Evolutionary conservation across 345 rosid species (phyloP), one percentile per base, ranked within the genome.

Genomic region (Aquilaria malaccensis): DNA sequence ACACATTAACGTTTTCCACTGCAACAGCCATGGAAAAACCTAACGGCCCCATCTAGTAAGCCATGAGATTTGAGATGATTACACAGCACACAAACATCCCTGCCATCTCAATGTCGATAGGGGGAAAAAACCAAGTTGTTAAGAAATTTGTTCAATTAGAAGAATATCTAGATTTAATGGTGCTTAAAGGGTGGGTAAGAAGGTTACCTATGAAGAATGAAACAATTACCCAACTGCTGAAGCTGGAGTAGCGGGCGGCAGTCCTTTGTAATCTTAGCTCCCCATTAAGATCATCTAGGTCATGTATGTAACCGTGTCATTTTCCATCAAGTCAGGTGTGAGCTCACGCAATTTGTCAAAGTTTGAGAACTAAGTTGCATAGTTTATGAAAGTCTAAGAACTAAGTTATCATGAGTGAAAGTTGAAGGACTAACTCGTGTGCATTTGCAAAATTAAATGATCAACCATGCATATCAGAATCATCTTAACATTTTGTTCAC

Each of bases 1-100:
- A 87, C 10, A 72, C 78, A 56, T 85, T 87, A 33, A 83, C 74
- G 15, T 81, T 78, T 29, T 74, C 83, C 6, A 87, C 91, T 13
- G 91, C 95, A 41, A 73, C 47, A 2, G 87, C 83, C 56, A 73
- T 72, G 0, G 89, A 80, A 81, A 83, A 76, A 3, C 89, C 85
- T 33, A 83, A 64, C 33, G 86, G 85, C 43, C 84, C 80, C 1
- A 88, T 87, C 63, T 85, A 61, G 77, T 83, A 87, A 51, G 59
- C 81, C 13, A 88, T 71, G 30, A 88, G 76, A 66, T 88, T 85
- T 29, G 87, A 60, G 0, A 45, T 9, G 55, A 85, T 77, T 0
- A 84, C 87, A 0, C 59, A 77, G 43, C 54, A 79, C 1, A 87
- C 92, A 47, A 80, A 70, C 55, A 77, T 72, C 77, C 81, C 89